phyloP scores from a whole-genome alignment of 345 rosid genomes.

The Eucalyptus leucophloia region DNA sequence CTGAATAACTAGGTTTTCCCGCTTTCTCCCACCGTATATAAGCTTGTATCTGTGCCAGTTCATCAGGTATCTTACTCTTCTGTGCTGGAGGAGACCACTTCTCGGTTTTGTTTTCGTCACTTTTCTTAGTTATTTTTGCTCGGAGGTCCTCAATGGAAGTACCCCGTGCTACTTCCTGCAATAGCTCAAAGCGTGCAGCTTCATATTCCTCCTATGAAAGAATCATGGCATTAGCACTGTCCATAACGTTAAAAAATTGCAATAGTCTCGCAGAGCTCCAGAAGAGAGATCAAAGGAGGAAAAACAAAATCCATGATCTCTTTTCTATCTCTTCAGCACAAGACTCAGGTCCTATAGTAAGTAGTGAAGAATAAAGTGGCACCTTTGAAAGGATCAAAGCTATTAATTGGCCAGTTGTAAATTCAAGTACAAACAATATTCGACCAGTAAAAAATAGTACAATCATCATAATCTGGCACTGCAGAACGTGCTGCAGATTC shows the following conservation, averaged over 20 bases:
- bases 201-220: constrained; percentile 74
- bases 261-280: neutral
- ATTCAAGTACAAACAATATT: neutral
- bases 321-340: neutral
- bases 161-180: constrained; percentile 74
- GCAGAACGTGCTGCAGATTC: neutral
- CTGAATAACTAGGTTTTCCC: constrained; percentile 57
- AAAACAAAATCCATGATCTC: neutral
- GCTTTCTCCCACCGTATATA: constrained; percentile 73
- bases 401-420: neutral
- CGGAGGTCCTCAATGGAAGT: constrained; percentile 67
- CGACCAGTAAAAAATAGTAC: neutral
- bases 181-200: constrained; percentile 84
- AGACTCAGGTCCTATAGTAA: neutral
- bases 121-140: constrained; percentile 43
- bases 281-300: neutral
- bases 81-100: constrained; percentile 15
- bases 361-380: neutral
- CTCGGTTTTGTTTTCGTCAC: constrained; percentile 26
- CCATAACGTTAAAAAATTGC: neutral
- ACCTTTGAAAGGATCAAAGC: neutral
- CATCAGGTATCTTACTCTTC: constrained; percentile 35
- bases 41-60: constrained; percentile 53
- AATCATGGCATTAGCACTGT: neutral
- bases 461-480: neutral